These are phyloP conservation scores for Crucibulum parvulum DNA, from an alignment of 1,284 basidiomycete species.

Conservation along the genomic window DNA sequence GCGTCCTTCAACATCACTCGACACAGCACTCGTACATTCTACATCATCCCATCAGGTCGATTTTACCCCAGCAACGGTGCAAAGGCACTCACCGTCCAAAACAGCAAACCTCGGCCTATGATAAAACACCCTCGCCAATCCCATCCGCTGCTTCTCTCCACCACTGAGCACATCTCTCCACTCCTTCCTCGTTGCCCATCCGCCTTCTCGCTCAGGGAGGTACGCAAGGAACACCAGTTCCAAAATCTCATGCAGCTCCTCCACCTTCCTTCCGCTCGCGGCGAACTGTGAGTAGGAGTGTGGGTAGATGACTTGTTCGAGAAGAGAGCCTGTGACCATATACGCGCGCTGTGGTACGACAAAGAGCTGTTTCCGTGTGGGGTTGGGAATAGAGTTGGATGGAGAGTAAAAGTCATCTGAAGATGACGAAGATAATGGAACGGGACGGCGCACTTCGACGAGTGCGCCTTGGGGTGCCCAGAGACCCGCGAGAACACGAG, in stretches of 20 bases:
- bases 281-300: constrained; percentile 84
- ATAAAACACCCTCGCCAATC: constrained; percentile 86
- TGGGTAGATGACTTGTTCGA: constrained; percentile 92
- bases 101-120: constrained; percentile 82
- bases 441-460: no score
- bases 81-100: constrained; percentile 64
- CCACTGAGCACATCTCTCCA: constrained; percentile 96
- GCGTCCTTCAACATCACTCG: constrained; percentile 93
- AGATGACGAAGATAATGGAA: background rate
- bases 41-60: constrained; percentile 14
- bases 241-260: constrained; percentile 78
- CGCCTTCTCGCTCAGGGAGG: constrained; percentile 88
- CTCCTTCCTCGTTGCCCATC: constrained; percentile 90
- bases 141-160: constrained; percentile 97
- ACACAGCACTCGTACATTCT: constrained; percentile 98
- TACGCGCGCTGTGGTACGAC: constrained; percentile 95
- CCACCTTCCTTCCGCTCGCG: constrained; percentile 24
- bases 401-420: background rate
- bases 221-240: constrained; percentile 87
- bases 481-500: constrained; percentile 88
- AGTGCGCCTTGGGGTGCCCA: constrained; percentile 59
- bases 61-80: constrained; percentile 22
- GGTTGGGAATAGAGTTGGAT: constrained; percentile 22
- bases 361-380: constrained; percentile 68
- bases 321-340: constrained; percentile 85